phyloP scores from a whole-genome alignment of 805 yeast genomes.

The Suhomyces pyralidae region DNA sequence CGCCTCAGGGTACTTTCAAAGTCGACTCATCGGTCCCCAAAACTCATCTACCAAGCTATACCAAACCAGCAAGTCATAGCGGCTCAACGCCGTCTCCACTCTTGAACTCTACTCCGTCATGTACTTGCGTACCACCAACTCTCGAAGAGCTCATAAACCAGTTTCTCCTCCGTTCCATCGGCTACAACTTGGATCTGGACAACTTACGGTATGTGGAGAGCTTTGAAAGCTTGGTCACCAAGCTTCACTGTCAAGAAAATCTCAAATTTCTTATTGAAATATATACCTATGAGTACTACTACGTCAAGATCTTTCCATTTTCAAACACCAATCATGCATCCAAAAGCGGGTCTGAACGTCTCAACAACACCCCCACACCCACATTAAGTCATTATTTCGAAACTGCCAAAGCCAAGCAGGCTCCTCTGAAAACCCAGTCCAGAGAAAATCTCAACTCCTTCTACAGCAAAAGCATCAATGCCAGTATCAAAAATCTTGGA shows the following conservation, averaged over 20 bases:
- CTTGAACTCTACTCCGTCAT: not conserved
- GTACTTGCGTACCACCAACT: constrained; percentile 6
- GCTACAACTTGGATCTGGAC: constrained; percentile 13
- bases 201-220: constrained; percentile 17
- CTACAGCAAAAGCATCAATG: constrained; percentile 5
- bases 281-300: constrained; percentile 44
- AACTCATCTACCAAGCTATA: not conserved
- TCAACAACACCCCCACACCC: constrained; percentile 11
- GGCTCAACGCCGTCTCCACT: not conserved
- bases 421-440: not conserved
- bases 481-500: constrained; percentile 1
- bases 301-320: constrained; percentile 25
- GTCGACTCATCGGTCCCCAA: not conserved
- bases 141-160: constrained; percentile 33
- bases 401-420: constrained; percentile 8
- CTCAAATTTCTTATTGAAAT: constrained; percentile 44
- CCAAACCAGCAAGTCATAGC: not conserved
- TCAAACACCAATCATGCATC: not conserved
- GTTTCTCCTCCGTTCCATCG: constrained; percentile 26
- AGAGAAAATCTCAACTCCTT: constrained; percentile 4
- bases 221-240: constrained; percentile 33
- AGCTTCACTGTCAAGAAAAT: constrained; percentile 47
- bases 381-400: constrained; percentile 10
- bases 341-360: constrained; percentile 1
- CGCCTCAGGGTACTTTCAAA: not conserved